Evolutionary conservation across 2,329 filamentous ascomycete species (phyloP).

Genomic region (Aspergillus sp.): DNA sequence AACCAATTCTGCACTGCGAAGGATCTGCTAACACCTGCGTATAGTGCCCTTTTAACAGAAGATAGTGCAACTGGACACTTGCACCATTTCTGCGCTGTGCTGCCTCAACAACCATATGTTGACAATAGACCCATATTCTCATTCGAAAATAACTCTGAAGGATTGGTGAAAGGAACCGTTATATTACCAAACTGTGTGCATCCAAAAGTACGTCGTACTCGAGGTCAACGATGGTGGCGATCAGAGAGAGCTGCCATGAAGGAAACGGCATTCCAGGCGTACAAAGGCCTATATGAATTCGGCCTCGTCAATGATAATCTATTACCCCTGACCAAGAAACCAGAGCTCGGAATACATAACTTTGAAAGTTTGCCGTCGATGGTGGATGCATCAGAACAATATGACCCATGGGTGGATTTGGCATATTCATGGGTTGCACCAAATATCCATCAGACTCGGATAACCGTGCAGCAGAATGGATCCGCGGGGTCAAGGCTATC

Average conservation of each 20-base stretch:
- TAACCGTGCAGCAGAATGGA: constrained; percentile 14
- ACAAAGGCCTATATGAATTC: constrained; percentile 61
- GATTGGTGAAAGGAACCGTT: constrained; percentile 51
- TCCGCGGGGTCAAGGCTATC: constrained; percentile 8
- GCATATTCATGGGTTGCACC: constrained; percentile 21
- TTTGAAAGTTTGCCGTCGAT: constrained; percentile 14
- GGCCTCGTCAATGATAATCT: constrained; percentile 74
- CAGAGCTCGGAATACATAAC: constrained; percentile 12
- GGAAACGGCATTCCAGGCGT: constrained; percentile 81
- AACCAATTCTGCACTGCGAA: not conserved
- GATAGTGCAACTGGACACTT: constrained; percentile 73
- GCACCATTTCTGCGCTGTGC: constrained; percentile 69
- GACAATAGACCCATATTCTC: constrained; percentile 64
- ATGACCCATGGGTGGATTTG: constrained; percentile 26
- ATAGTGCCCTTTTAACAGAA: constrained; percentile 63
- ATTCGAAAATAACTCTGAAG: constrained; percentile 15
- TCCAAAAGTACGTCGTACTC: constrained; percentile 51
- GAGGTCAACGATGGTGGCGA: constrained; percentile 56
- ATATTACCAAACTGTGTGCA: constrained; percentile 67
- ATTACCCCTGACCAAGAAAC: constrained; percentile 52
- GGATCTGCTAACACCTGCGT: constrained; percentile 1
- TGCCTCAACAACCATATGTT: constrained; percentile 55
- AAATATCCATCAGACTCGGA: constrained; percentile 16
- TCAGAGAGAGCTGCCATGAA: constrained; percentile 69
- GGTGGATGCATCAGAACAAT: constrained; percentile 20